Percentiles rank a stretch among this genome's conserved stretches.
These are phyloP conservation scores for Periconia digitata DNA, from an alignment of 2,329 filamentous ascomycete genomes.

Conservation along the genomic window DNA sequence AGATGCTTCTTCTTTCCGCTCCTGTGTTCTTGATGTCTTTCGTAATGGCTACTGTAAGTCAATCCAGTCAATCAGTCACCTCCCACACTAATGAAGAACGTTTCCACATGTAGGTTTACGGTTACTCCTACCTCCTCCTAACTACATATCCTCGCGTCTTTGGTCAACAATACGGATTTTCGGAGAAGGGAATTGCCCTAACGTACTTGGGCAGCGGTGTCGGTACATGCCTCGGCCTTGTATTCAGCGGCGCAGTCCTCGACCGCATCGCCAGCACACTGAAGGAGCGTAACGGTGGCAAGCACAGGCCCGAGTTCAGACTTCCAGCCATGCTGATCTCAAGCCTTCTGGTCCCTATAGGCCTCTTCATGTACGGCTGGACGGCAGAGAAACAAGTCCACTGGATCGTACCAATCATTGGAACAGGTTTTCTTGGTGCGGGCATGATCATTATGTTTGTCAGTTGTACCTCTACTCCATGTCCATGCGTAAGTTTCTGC, in stretches of 20 bases:
- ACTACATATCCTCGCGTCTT: conserved; percentile 79
- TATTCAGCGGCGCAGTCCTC: conserved; percentile 9
- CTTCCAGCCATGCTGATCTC: conserved; percentile 11
- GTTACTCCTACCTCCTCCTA: conserved; percentile 3
- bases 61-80: background rate
- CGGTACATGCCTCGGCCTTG: conserved; percentile 45
- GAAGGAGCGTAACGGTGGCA: background rate
- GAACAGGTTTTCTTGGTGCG: conserved; percentile 14
- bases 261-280: conserved; percentile 3
- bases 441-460: background rate
- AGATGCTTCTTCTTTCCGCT: conserved; percentile 12
- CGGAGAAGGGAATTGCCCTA: conserved; percentile 67
- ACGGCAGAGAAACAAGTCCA: conserved; percentile 53
- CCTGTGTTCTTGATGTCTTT: conserved; percentile 6
- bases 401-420: conserved; percentile 53
- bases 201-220: conserved; percentile 69
- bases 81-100: no score
- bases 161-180: conserved; percentile 70
- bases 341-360: conserved; percentile 27
- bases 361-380: conserved; percentile 55
- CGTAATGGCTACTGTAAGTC: background rate
- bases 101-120: background rate
- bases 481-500: conserved; percentile 3
- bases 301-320: conserved; percentile 22
- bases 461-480: conserved; percentile 6